Percentiles rank a stretch among this genome's conserved stretches.
phyloP scores from a whole-genome alignment of 78 protist species.

The Cyanophora paradoxa region DNA sequence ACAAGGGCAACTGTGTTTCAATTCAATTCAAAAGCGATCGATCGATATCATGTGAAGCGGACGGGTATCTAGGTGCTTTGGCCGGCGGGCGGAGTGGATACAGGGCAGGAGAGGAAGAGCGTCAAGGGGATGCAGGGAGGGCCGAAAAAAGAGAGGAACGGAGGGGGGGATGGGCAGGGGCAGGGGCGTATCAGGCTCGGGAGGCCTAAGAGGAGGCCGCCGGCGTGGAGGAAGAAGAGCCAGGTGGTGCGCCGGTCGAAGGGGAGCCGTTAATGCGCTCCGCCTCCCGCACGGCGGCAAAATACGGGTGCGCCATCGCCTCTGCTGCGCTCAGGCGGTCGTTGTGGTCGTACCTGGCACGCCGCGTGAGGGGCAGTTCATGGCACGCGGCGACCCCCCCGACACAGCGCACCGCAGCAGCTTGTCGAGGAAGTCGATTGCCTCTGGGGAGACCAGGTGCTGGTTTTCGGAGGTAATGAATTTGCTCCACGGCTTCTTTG shows the following conservation, averaged over 20 bases:
- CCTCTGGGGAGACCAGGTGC: slow-evolving; percentile 80
- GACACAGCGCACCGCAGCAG: slow-evolving; percentile 62
- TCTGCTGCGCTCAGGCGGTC: slow-evolving; percentile 60
- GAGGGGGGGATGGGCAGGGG: background rate
- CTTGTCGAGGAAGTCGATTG: slow-evolving; percentile 89
- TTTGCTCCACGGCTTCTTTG: slow-evolving; percentile 67
- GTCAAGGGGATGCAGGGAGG: background rate
- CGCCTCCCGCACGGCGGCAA: background rate
- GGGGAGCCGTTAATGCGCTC: too few relatives aligned
- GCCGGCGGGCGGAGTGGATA: too few relatives aligned
- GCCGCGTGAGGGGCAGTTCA: background rate
- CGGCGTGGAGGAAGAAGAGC: slow-evolving; percentile 19
- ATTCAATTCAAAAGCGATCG: too few relatives aligned
- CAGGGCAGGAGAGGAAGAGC: background rate
- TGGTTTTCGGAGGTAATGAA: slow-evolving; percentile 65
- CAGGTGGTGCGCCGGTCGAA: background rate
- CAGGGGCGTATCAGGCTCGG: background rate
- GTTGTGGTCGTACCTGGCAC: slow-evolving; percentile 75
- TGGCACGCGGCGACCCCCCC: background rate
- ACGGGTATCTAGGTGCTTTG: too few relatives aligned
- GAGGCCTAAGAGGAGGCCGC: background rate
- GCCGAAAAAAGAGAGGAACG: background rate
- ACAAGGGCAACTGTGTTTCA: too few relatives aligned
- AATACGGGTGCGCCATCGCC: slow-evolving; percentile 70
- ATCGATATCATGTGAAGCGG: too few relatives aligned